A percentile compares a stretch with the other conserved stretches of the same genome.
Conservation (phyloP, 306 rosid species). For the Dryas drummondii region DNA sequence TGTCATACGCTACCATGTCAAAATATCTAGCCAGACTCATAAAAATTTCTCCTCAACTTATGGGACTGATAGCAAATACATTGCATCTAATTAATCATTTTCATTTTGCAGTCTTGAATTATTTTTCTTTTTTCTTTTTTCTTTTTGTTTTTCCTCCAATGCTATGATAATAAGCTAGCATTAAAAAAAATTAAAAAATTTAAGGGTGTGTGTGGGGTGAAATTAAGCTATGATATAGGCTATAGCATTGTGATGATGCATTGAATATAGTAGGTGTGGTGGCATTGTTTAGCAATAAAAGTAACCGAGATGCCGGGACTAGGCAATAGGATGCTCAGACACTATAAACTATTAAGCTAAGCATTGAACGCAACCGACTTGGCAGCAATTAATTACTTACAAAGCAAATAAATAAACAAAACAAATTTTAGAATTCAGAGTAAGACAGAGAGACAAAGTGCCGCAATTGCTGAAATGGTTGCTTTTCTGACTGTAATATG, state of each 20-base stretch:
- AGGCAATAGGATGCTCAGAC: not conserved
- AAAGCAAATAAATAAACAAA: not conserved
- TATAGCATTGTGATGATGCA: not conserved
- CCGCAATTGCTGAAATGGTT: conserved; percentile 51
- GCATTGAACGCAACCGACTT: not conserved
- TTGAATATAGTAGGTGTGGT: conserved; percentile 9
- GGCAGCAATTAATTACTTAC: not conserved
- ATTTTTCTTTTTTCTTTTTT: not conserved
- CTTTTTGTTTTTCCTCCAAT: too few species aligned
- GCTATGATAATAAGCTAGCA: too few species aligned
- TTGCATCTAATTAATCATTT: too few species aligned
- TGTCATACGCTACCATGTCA: too few species aligned
- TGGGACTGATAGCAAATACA: too few species aligned
- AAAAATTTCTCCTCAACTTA: too few species aligned
- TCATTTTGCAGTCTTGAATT: too few species aligned
- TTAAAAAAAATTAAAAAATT: too few species aligned
- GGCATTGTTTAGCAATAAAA: not conserved
- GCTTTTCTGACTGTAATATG: conserved; percentile 52
- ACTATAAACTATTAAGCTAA: not conserved
- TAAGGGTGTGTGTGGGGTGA: too few species aligned
- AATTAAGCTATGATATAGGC: not conserved
- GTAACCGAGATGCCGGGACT: conserved; percentile 6
- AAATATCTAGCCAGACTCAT: too few species aligned
- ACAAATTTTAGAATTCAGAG: not conserved
- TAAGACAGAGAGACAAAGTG: conserved; percentile 28